Evolutionary conservation across 768 basidiomycete genomes (phyloP).

Genomic region (Agaricus sinodeliciosus): DNA sequence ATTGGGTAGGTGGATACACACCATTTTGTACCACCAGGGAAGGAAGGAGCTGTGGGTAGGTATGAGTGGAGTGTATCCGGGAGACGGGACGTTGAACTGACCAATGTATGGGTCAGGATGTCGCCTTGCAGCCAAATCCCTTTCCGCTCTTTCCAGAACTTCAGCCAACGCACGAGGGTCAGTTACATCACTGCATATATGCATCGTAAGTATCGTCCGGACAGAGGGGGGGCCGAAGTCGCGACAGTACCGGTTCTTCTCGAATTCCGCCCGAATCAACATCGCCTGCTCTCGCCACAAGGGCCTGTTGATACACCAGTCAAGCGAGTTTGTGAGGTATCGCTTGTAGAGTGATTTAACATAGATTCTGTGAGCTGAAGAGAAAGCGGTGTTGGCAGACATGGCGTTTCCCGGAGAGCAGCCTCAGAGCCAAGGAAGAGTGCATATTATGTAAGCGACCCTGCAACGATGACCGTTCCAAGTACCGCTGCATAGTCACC

Average conservation of each 20-base stretch:
- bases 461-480: background rate
- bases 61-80: background rate
- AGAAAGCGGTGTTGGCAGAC: constrained; percentile 51
- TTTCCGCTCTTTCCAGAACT: constrained; percentile 80
- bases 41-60: constrained; percentile 53
- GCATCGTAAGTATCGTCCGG: background rate
- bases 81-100: constrained; percentile 32
- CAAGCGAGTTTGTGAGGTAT: constrained; percentile 76
- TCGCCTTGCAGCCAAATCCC: constrained; percentile 49
- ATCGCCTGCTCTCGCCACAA: constrained; percentile 83
- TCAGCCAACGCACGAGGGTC: constrained; percentile 77
- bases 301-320: constrained; percentile 86
- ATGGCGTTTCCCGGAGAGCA: constrained; percentile 28
- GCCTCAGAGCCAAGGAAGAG: background rate
- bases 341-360: constrained; percentile 92
- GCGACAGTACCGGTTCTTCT: constrained; percentile 72
- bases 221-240: background rate
- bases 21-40: constrained; percentile 96
- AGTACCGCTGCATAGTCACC: background rate
- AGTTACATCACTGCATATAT: constrained; percentile 56
- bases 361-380: constrained; percentile 70
- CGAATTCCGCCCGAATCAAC: constrained; percentile 87
- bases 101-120: constrained; percentile 95
- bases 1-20: constrained; percentile 30
- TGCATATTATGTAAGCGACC: constrained; percentile 3